Evolutionary conservation across 148 eudicot genomes (phyloP).

Genomic region (Pharnaceum exiguum): DNA sequence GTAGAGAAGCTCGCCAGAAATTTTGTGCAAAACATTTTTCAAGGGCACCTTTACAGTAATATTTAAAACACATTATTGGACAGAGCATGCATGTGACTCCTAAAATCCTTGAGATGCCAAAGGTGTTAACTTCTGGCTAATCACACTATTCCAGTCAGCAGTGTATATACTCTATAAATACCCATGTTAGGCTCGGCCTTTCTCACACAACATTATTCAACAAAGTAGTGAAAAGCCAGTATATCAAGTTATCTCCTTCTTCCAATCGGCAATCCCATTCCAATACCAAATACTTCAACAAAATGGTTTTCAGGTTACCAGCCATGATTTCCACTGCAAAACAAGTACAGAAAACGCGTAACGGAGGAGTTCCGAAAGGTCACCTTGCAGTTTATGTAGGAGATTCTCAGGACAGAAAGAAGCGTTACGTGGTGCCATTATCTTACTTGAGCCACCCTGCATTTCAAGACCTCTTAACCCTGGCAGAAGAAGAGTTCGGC

Average conservation of each 20-base stretch:
- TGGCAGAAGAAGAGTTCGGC: conserved; percentile 32
- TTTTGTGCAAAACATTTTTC: too few relatives aligned
- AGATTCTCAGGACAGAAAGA: conserved; percentile 22
- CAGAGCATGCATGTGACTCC: too few relatives aligned
- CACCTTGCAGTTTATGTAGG: conserved; percentile 47
- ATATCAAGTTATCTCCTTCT: neutral
- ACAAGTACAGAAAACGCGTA: conserved; percentile 20
- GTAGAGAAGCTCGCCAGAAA: too few relatives aligned
- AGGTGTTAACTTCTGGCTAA: too few relatives aligned
- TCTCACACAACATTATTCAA: too few relatives aligned
- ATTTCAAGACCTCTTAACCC: conserved; percentile 20
- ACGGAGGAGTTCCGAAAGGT: conserved; percentile 35
- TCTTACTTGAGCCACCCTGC: conserved; percentile 33
- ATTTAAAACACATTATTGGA: too few relatives aligned
- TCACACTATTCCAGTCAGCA: too few relatives aligned
- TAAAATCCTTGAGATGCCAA: too few relatives aligned
- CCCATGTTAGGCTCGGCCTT: too few relatives aligned
- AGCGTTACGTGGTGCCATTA: conserved; percentile 34
- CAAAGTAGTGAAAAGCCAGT: neutral
- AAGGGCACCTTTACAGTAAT: too few relatives aligned
- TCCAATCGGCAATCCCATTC: neutral
- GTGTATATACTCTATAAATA: too few relatives aligned
- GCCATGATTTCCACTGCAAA: conserved; percentile 24
- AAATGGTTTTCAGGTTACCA: conserved; percentile 26
- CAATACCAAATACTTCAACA: neutral